phyloP scores from a whole-genome alignment of 768 basidiomycete species.

The Lanmaoa pseudosensibilis region DNA sequence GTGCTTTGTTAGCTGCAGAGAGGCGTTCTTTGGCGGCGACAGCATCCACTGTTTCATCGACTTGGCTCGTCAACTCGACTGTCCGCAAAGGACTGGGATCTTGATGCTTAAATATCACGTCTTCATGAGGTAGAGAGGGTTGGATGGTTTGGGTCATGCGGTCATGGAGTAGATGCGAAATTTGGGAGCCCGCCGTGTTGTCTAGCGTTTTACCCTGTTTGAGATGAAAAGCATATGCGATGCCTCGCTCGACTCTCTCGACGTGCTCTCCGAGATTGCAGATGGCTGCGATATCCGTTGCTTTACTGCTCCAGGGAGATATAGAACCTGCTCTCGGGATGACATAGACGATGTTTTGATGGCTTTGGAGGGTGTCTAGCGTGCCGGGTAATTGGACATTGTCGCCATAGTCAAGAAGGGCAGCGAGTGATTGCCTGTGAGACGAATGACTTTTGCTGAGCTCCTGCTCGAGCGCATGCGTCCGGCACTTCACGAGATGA shows the following conservation, averaged over 20 bases:
- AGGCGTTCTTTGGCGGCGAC: constrained; percentile 61
- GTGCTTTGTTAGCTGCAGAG: constrained; percentile 69
- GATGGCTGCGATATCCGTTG: constrained; percentile 88
- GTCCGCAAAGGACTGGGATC: constrained; percentile 66
- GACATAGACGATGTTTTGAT: constrained; percentile 60
- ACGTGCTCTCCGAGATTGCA: constrained; percentile 77
- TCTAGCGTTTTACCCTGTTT: constrained; percentile 42
- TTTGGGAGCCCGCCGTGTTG: constrained; percentile 46
- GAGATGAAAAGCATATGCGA: constrained; percentile 63
- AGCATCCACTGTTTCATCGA: constrained; percentile 25
- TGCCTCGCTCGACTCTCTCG: constrained; percentile 84
- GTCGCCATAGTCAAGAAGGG: constrained; percentile 85
- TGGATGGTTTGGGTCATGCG: constrained; percentile 92
- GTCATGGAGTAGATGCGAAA: constrained; percentile 81
- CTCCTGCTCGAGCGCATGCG: constrained; percentile 44
- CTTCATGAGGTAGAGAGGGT: constrained; percentile 55
- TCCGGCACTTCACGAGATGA: constrained; percentile 75
- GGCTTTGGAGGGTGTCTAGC: constrained; percentile 30
- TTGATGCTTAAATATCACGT: constrained; percentile 58
- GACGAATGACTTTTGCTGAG: constrained; percentile 46
- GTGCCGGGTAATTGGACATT: constrained; percentile 54
- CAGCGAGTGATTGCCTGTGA: constrained; percentile 55
- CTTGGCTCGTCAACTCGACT: constrained; percentile 54
- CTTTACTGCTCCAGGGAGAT: constrained; percentile 99
- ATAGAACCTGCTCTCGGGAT: constrained; percentile 87